phyloP scores from a whole-genome alignment of 2,329 filamentous ascomycete species.

The Pseudogymnoascus sp. region DNA sequence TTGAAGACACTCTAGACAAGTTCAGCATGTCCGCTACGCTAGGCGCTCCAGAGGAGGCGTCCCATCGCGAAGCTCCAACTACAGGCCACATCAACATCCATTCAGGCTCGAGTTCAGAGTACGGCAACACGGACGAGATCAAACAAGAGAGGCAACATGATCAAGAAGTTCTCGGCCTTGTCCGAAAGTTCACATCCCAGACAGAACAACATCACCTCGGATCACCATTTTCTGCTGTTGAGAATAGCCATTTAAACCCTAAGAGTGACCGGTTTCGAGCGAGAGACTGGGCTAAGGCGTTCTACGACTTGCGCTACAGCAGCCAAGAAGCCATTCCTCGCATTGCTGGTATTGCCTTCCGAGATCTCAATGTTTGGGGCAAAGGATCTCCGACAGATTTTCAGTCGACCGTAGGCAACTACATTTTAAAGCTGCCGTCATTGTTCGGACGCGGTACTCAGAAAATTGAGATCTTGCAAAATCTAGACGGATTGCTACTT shows the following conservation, averaged over 20 bases:
- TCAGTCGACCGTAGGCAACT: conserved; percentile 24
- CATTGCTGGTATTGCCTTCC: conserved; percentile 20
- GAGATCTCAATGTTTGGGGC: conserved; percentile 20
- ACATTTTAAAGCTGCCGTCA: conserved; percentile 8
- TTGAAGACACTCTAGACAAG: not conserved
- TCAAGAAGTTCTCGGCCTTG: not conserved
- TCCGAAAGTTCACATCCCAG: not conserved
- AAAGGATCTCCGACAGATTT: conserved; percentile 22
- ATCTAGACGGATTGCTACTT: conserved; percentile 61
- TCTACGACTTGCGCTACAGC: not conserved
- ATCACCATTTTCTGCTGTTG: not conserved
- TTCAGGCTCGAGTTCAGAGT: not conserved
- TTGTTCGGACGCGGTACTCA: conserved; percentile 4
- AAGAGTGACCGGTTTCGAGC: not conserved
- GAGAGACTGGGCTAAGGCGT: conserved; percentile 12
- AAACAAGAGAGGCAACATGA: not conserved
- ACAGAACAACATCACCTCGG: not conserved
- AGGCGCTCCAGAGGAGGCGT: not conserved
- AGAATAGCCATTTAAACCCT: not conserved
- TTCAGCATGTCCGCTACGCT: not conserved
- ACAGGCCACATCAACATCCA: not conserved
- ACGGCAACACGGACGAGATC: not conserved
- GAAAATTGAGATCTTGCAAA: conserved; percentile 57
- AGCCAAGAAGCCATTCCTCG: conserved; percentile 14
- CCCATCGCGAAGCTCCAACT: not conserved